A percentile compares a stretch with the other conserved stretches of the same genome.
phyloP scores from a whole-genome alignment of 805 yeast species.

The Nakazawaea holstii region DNA sequence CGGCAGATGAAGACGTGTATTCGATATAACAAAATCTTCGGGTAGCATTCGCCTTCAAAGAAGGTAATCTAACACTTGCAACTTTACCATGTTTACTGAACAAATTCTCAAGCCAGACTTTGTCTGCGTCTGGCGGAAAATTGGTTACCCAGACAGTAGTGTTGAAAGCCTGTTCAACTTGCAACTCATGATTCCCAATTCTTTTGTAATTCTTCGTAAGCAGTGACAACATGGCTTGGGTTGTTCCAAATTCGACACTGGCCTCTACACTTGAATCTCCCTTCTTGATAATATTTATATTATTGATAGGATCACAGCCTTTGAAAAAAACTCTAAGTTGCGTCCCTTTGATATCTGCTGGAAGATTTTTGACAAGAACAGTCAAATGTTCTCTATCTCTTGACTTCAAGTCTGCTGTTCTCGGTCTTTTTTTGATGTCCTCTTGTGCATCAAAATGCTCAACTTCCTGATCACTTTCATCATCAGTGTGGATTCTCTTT shows the following conservation, averaged over 20 bases:
- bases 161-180: conserved; percentile 38
- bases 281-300: conserved; percentile 21
- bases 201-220: conserved; percentile 52
- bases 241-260: conserved; percentile 49
- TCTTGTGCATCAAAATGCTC: conserved; percentile 11
- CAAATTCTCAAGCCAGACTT: conserved; percentile 29
- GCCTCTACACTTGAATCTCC: conserved; percentile 31
- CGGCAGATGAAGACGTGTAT: conserved; percentile 35
- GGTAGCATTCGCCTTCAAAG: conserved; percentile 44
- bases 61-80: conserved; percentile 57
- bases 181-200: conserved; percentile 35
- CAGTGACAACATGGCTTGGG: conserved; percentile 48
- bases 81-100: conserved; percentile 38
- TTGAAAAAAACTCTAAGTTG: conserved; percentile 39
- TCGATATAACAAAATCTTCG: conserved; percentile 77
- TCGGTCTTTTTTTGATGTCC: conserved; percentile 9
- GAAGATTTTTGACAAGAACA: conserved; percentile 47
- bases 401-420: conserved; percentile 13
- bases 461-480: conserved; percentile 3
- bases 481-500: conserved; percentile 2
- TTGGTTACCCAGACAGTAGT: conserved; percentile 71
- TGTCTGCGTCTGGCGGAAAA: conserved; percentile 52
- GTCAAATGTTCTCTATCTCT: conserved; percentile 59
- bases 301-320: conserved; percentile 55
- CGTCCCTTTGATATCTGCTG: conserved; percentile 31